phyloP scores from a whole-genome alignment of 768 basidiomycete species.

The Nevesoporus exiguus region DNA sequence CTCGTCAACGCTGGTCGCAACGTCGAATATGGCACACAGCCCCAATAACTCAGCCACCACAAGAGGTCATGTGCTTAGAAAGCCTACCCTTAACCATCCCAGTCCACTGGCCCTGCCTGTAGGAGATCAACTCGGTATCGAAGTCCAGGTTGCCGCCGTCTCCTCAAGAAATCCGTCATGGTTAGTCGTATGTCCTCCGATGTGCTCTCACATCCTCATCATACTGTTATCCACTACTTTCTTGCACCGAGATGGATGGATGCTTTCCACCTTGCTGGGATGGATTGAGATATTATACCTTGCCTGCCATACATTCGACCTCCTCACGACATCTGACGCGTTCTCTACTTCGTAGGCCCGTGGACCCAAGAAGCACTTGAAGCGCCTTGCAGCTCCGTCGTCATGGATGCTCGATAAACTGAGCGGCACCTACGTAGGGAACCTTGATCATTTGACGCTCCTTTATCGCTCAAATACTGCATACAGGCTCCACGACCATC shows the following conservation, averaged over 20 bases:
- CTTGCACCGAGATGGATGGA: slow-evolving; percentile 25
- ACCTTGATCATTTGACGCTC: not conserved
- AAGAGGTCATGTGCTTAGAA: slow-evolving; percentile 20
- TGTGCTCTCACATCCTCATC: not conserved
- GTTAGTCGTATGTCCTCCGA: slow-evolving; percentile 23
- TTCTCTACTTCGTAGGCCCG: slow-evolving; percentile 59
- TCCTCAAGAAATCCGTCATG: slow-evolving; percentile 32
- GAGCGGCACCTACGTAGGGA: slow-evolving; percentile 85
- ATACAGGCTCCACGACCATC: slow-evolving; percentile 90
- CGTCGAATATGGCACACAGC: slow-evolving; percentile 8
- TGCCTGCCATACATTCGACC: not conserved
- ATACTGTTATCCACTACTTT: not conserved
- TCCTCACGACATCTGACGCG: slow-evolving; percentile 14
- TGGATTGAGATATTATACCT: slow-evolving; percentile 14
- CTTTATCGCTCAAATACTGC: slow-evolving; percentile 7
- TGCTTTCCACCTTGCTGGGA: slow-evolving; percentile 18
- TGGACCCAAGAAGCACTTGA: slow-evolving; percentile 99
- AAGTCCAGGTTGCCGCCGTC: slow-evolving; percentile 22
- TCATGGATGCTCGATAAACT: slow-evolving; percentile 99
- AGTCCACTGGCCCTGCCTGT: not conserved
- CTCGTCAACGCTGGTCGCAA: not conserved
- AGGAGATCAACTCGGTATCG: slow-evolving; percentile 9
- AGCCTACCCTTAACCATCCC: slow-evolving; percentile 26
- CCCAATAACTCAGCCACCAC: not conserved
- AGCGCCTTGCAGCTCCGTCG: slow-evolving; percentile 94